Evolutionary conservation across 163 green algal species (phyloP).

Genomic region (Picocystis sp.): DNA sequence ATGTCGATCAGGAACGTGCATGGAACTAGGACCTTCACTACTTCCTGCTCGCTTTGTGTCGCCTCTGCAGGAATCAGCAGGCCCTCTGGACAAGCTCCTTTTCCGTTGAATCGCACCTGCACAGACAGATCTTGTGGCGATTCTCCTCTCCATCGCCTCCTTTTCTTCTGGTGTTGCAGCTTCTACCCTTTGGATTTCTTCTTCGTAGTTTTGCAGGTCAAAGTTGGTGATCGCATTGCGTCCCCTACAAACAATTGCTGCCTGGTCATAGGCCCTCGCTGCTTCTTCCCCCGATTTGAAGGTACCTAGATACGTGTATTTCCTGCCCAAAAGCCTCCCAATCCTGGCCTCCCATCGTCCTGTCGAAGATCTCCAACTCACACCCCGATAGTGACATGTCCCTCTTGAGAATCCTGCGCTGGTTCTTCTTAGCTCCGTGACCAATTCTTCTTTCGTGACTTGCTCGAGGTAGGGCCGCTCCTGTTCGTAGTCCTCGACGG

Average conservation of each 20-base stretch:
- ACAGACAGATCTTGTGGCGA: no score
- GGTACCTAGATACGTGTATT: constrained; percentile 5
- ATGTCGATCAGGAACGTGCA: no score
- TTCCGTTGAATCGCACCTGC: no score
- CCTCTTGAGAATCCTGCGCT: constrained; percentile 6
- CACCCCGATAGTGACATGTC: constrained; percentile 4
- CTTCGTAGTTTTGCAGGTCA: constrained; percentile 16
- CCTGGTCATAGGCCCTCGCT: constrained; percentile 16
- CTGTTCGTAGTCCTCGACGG: constrained; percentile 31
- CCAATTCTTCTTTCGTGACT: constrained; percentile 42
- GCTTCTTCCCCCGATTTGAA: constrained; percentile 6
- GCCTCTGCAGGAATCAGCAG: no score
- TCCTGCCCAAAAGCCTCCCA: constrained; percentile 2
- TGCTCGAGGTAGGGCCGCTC: constrained; percentile 25
- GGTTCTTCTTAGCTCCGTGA: constrained; percentile 27
- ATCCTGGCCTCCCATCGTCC: constrained; percentile 8
- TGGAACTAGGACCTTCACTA: no score
- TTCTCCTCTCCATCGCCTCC: no score
- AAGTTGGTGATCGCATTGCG: constrained; percentile 27
- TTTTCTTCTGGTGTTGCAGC: no score
- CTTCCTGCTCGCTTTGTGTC: no score
- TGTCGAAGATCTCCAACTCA: constrained; percentile 5
- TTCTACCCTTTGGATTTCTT: not conserved
- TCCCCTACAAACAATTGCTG: constrained; percentile 18
- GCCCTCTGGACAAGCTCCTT: no score